Evolutionary conservation across 305 asterid genomes (phyloP), one percentile per base, ranked within the genome.

Genomic region (Fraxinus albicans): DNA sequence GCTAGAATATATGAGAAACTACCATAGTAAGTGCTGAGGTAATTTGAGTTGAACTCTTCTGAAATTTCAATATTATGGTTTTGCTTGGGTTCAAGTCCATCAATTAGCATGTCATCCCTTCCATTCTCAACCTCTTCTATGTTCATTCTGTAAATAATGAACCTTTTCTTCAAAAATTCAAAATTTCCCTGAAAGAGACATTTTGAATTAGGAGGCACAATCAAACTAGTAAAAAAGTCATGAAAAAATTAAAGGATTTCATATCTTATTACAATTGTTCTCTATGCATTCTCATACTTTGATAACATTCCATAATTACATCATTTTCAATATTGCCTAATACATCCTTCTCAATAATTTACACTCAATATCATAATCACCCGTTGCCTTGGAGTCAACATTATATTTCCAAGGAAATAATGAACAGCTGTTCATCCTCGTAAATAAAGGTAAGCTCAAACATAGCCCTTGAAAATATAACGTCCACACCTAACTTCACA

Each of bases 1-100:
- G 58, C 77, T 27, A 10, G 40, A 70, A 50, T 15, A 74, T 35
- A 78, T 40, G 81, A 29, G 12, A 8, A 38, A 40, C 76, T 89
- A 93, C 99, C 94, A 34, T 96, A 96, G 47, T 96, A 96, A 81
- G 86, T 79, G 85, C 89, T 92, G 89, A 95, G 95, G 89, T 91
- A 93, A 87, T 94, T 86, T 44, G 88, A 79, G 77, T 93, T 90
- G 90, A 96, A 94, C 69, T 83, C 95, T 70, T 93, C 94, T 7
- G 89, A 91, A 73, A 84, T 76, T 36, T 85, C 88, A 67, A 73
- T 80, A 15, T 75, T 86, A 36, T 81, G 81, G 87, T 80, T 83
- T 34, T 38, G 84, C 31, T 77, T 86, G 12, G 84, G 42, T 82
- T 84, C 94, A 31, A 65, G 79, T 77, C 90, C 91, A 74, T 94